Evolutionary conservation across 2,329 filamentous ascomycete genomes (phyloP).

Genomic region (Fusarium virguliforme): DNA sequence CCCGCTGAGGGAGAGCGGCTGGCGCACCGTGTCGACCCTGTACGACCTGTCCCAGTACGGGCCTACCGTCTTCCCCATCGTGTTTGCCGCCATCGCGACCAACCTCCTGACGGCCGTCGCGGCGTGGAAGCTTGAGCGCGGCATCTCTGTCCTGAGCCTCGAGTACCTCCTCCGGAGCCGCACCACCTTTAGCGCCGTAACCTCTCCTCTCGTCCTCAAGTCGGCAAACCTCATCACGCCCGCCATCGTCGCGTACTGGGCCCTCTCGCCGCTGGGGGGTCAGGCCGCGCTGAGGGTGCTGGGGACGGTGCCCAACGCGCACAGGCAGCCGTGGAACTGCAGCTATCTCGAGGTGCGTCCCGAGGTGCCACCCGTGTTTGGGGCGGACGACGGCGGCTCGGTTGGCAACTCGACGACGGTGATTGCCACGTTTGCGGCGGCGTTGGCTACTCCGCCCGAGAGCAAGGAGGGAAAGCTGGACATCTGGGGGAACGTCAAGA

Average conservation of each 20-base stretch:
- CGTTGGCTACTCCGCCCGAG: conserved; percentile 13
- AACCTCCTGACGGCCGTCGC: conserved; percentile 20
- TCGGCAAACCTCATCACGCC: background rate
- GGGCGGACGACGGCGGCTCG: conserved; percentile 8
- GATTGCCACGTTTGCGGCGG: conserved; percentile 15
- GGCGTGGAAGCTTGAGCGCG: conserved; percentile 22
- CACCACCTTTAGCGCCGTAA: conserved; percentile 23
- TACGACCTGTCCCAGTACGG: conserved; percentile 9
- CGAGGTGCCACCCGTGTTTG: background rate
- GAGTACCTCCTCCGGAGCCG: conserved; percentile 26
- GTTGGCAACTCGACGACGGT: conserved; percentile 13
- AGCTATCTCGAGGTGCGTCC: conserved; percentile 13
- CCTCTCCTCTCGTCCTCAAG: conserved; percentile 14
- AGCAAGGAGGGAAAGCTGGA: conserved; percentile 16
- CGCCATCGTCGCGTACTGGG: conserved; percentile 8
- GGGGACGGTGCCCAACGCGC: background rate
- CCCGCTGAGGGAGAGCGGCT: conserved; percentile 4
- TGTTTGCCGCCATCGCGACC: conserved; percentile 19
- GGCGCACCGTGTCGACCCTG: background rate
- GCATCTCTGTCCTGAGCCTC: conserved; percentile 13
- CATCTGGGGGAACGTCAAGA: conserved; percentile 16
- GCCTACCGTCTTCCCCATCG: conserved; percentile 21
- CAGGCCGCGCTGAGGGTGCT: conserved; percentile 24
- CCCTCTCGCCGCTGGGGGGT: conserved; percentile 22
- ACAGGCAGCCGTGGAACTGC: conserved; percentile 12